phyloP scores from a whole-genome alignment of 2,329 filamentous ascomycete species.

The Byssothecium circinans region DNA sequence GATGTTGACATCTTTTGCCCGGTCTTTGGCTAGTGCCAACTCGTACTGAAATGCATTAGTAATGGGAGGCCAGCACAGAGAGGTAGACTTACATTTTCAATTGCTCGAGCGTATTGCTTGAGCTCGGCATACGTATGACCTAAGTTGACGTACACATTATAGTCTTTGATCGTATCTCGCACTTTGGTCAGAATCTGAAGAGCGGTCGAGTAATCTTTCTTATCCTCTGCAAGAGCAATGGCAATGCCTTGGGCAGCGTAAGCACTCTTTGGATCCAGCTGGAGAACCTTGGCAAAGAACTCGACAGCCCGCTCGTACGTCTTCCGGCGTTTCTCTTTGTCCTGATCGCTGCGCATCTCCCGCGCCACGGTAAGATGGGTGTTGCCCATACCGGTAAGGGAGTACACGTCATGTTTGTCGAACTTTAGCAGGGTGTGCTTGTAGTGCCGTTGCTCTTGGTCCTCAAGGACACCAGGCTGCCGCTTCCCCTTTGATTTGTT shows the following conservation, averaged over 20 bases:
- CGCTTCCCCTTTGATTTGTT: slow-evolving; percentile 80
- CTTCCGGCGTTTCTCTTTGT: slow-evolving; percentile 86
- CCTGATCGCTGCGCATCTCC: slow-evolving; percentile 90
- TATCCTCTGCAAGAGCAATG: slow-evolving; percentile 91
- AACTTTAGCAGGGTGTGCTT: slow-evolving; percentile 88
- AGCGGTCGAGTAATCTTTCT: slow-evolving; percentile 80
- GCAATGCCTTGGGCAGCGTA: slow-evolving; percentile 95
- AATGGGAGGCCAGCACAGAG: not conserved
- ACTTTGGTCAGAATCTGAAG: slow-evolving; percentile 88
- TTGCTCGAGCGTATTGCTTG: slow-evolving; percentile 85
- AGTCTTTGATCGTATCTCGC: slow-evolving; percentile 84
- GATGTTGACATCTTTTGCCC: slow-evolving; percentile 76
- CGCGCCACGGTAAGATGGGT: slow-evolving; percentile 84
- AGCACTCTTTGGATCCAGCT: slow-evolving; percentile 91
- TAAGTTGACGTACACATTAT: slow-evolving; percentile 87
- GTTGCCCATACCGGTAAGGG: slow-evolving; percentile 95
- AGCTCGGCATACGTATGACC: slow-evolving; percentile 91
- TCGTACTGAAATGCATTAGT: slow-evolving; percentile 66
- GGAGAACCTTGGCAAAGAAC: slow-evolving; percentile 96
- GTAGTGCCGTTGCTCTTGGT: slow-evolving; percentile 89
- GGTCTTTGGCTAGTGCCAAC: slow-evolving; percentile 75
- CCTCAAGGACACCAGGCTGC: slow-evolving; percentile 77
- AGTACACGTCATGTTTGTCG: slow-evolving; percentile 98
- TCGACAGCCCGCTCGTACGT: slow-evolving; percentile 91
- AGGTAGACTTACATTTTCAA: slow-evolving; percentile 66